Evolutionary conservation across 2,329 filamentous ascomycete genomes (phyloP).

Genomic region (Penicillium brasilianum): DNA sequence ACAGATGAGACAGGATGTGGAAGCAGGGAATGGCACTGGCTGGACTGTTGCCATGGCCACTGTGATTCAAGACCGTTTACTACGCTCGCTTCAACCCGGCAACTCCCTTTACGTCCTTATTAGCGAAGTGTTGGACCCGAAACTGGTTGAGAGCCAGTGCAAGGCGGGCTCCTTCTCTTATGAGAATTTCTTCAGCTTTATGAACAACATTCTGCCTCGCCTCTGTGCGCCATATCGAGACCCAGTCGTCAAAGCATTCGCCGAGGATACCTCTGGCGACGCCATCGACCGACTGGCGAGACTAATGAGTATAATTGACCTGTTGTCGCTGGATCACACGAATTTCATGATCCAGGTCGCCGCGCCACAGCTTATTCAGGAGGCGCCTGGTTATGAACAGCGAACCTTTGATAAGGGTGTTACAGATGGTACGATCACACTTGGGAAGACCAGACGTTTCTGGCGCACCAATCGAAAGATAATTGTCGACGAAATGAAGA

Average conservation of each 20-base stretch:
- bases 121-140: constrained; percentile 64
- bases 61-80: constrained; percentile 65
- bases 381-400: constrained; percentile 66
- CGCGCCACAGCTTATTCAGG: constrained; percentile 64
- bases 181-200: constrained; percentile 67
- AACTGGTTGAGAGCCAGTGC: constrained; percentile 62
- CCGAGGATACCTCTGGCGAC: constrained; percentile 57
- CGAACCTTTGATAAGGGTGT: constrained; percentile 63
- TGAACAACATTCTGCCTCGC: constrained; percentile 65
- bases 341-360: constrained; percentile 68
- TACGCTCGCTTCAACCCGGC: constrained; percentile 63
- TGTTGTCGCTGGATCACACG: constrained; percentile 66
- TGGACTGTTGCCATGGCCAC: constrained; percentile 72
- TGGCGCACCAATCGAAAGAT: constrained; percentile 53
- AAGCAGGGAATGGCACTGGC: constrained; percentile 58
- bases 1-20: constrained; percentile 63
- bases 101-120: constrained; percentile 67
- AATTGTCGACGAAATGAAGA: constrained; percentile 57
- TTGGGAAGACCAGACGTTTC: constrained; percentile 61
- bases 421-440: constrained; percentile 54
- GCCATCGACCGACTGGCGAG: constrained; percentile 68
- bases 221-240: constrained; percentile 70
- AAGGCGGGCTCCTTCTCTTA: constrained; percentile 67
- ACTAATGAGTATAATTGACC: constrained; percentile 66
- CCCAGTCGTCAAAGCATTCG: constrained; percentile 60